phyloP scores from a whole-genome alignment of 139 green algal species.

The Coccomyxa sp. region DNA sequence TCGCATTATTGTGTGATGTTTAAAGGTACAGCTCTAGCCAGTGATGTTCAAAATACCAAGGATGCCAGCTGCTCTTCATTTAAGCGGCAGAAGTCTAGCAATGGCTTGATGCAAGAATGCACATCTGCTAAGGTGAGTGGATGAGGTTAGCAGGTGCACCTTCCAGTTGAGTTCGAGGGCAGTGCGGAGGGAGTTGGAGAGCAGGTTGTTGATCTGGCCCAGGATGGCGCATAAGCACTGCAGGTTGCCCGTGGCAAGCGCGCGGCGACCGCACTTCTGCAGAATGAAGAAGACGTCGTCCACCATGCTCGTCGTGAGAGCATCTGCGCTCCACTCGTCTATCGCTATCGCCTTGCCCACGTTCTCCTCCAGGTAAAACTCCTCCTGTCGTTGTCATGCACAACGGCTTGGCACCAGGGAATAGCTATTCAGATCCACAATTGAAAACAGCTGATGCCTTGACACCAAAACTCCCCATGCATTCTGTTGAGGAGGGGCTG shows the following conservation, averaged over 20 bases:
- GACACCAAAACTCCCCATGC: not conserved
- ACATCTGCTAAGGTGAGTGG: too few relatives aligned
- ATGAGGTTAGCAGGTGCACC: not conserved
- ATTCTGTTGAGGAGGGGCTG: not conserved
- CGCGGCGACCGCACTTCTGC: constrained; percentile 68
- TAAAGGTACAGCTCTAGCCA: too few relatives aligned
- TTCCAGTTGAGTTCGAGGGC: constrained; percentile 17
- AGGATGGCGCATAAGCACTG: constrained; percentile 46
- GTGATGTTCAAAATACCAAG: too few relatives aligned
- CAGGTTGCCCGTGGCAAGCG: constrained; percentile 57
- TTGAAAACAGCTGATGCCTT: not conserved
- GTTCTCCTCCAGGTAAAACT: constrained; percentile 89
- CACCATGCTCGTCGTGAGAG: constrained; percentile 80
- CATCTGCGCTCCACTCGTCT: constrained; percentile 63
- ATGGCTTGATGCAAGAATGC: too few relatives aligned
- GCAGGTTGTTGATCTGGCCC: constrained; percentile 34
- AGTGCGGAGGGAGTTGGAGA: constrained; percentile 28
- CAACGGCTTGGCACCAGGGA: not conserved
- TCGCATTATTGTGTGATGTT: too few relatives aligned
- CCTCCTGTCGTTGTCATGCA: constrained; percentile 49
- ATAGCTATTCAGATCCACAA: not conserved
- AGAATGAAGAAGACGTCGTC: constrained; percentile 96
- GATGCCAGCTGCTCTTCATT: too few relatives aligned
- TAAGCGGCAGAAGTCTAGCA: too few relatives aligned
- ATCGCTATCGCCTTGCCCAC: constrained; percentile 85